Evolutionary conservation across 192 early-diverging fungal genomes (phyloP), one percentile per base, ranked within the genome.

Genomic region (Linnemannia hyalina): DNA sequence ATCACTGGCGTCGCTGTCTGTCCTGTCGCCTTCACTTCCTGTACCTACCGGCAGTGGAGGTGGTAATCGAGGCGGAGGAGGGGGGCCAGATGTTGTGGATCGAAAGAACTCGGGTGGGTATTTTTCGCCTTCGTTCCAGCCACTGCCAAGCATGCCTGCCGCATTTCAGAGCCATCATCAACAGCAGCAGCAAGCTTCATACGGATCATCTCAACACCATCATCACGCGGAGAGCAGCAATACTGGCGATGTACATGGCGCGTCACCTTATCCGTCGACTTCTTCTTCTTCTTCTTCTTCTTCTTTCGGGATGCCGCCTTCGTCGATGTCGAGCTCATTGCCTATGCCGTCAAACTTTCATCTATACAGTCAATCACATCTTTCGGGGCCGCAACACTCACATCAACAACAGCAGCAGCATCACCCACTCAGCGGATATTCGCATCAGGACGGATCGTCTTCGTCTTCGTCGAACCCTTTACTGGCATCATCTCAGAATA

Each of bases 1-100:
- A 29, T 81, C 80, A 6, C 29, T 81, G 9, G 80, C 80, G 26
- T 35, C 80, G 32, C 38, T 81, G 8, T 81, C 80, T n/a, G 74
- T 74, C 10, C 40, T 81, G 38, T 75, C 80, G 23, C 80, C 74
- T 26, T 75, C 73, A 4, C 52, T 81, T 7, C 68, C 73, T 15
- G 40, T 52, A 8, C 47, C 74, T 32, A 38, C 22, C n/a, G 22
- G 15, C 52, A 18, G 55, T 18, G 54, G 54, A 55, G 54, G 54
- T 6, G 55, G 22, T 11, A 57, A 26, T 36, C 68, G 38, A 35
- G 68, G 38, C 15, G 68, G 35, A 23, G 35, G 35, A 38, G 49
- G 49, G 18, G 49, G 49, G 18, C 68, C 68, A 38, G 35, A 40
- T 2, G n/a, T 26, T 20, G n/a, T 70, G 18, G 35, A 70, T 57